Percentiles rank a stretch among this genome's conserved stretches.
These are phyloP conservation scores for Oxyria digyna DNA, from an alignment of 148 eudicot genomes.

Conservation along the genomic window DNA sequence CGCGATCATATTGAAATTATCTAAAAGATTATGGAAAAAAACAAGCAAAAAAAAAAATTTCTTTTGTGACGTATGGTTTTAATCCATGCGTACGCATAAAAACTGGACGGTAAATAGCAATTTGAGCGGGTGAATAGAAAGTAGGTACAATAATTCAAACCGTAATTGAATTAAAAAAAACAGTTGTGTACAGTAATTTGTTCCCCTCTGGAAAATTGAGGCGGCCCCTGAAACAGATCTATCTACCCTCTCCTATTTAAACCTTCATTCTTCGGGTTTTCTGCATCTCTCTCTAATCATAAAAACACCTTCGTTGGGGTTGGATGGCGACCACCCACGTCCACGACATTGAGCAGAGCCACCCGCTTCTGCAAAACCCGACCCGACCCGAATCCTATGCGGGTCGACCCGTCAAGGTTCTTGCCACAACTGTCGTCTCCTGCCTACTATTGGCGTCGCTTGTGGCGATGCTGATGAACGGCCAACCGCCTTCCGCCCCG, in stretches of 20 bases:
- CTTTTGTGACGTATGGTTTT: too few species aligned
- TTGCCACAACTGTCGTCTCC: slow-evolving; percentile 17
- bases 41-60: too few species aligned
- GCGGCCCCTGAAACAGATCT: background rate
- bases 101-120: too few species aligned
- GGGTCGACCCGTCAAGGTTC: slow-evolving; percentile 15
- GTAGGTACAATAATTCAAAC: too few species aligned
- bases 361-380: slow-evolving; percentile 7
- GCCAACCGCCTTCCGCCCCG: slow-evolving; percentile 11
- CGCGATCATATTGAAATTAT: too few species aligned
- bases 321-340: background rate
- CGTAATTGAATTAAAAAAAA: too few species aligned
- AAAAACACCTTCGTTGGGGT: background rate
- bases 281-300: background rate
- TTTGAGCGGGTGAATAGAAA: too few species aligned
- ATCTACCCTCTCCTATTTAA: background rate
- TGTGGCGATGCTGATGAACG: slow-evolving; percentile 16
- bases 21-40: too few species aligned
- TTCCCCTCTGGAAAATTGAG: too few species aligned
- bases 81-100: too few species aligned
- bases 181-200: too few species aligned
- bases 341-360: slow-evolving; percentile 5
- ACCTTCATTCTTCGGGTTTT: background rate
- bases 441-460: slow-evolving; percentile 26
- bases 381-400: slow-evolving; percentile 5